phyloP scores from a whole-genome alignment of 768 basidiomycete genomes.

The Cubamyces sp. region DNA sequence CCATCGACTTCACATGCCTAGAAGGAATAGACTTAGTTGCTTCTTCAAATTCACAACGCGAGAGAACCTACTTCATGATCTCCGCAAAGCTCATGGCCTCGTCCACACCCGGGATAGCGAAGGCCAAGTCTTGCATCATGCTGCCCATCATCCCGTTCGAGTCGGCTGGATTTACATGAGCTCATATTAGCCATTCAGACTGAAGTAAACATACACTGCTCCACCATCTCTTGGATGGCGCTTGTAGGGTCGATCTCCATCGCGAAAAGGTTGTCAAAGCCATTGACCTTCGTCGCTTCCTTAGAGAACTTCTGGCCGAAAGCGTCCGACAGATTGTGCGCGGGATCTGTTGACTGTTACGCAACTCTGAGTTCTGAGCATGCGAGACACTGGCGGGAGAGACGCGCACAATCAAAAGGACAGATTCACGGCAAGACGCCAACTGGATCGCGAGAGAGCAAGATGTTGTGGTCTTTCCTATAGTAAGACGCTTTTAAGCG shows the following conservation, averaged over 20 bases:
- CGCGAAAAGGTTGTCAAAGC: slow-evolving; percentile 93
- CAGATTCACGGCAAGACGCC: slow-evolving; percentile 88
- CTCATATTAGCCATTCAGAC: background rate
- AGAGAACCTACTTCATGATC: slow-evolving; percentile 89
- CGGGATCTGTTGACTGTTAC: slow-evolving; percentile 94
- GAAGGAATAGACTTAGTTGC: background rate
- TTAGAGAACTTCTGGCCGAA: slow-evolving; percentile 99
- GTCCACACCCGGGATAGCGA: slow-evolving; percentile 98
- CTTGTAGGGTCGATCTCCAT: slow-evolving; percentile 99
- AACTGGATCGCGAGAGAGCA: slow-evolving; percentile 98
- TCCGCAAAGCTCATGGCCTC: slow-evolving; percentile 99
- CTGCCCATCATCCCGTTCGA: slow-evolving; percentile 95
- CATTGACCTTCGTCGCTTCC: slow-evolving; percentile 97
- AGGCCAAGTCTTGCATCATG: slow-evolving; percentile 99
- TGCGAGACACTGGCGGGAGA: background rate
- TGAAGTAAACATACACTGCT: slow-evolving; percentile 70
- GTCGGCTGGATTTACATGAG: slow-evolving; percentile 58
- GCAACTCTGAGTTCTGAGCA: slow-evolving; percentile 4
- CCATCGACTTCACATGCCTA: slow-evolving; percentile 99
- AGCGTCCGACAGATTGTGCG: slow-evolving; percentile 97
- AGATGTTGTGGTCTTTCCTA: slow-evolving; percentile 98
- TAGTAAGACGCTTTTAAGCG: background rate
- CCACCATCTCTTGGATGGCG: slow-evolving; percentile 98
- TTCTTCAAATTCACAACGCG: background rate
- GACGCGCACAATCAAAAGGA: slow-evolving; percentile 79